Conservation (phyloP, 257 asterid species). For the Solanum clarkiae region DNA sequence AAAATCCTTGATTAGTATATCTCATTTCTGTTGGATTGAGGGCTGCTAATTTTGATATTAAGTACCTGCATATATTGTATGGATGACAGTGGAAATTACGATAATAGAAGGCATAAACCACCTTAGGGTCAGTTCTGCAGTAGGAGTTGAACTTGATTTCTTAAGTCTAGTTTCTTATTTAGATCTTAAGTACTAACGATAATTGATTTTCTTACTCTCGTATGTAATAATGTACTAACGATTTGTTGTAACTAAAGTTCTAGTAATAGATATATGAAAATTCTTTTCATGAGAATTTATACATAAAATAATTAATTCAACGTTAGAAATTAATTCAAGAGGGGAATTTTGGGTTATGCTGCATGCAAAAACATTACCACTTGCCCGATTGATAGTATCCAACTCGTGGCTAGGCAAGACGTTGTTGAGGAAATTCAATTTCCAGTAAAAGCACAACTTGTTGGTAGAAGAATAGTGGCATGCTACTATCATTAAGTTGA, state of each 20-base stretch:
- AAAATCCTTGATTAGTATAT: constrained; percentile 4
- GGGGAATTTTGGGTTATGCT: not conserved
- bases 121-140: constrained; percentile 67
- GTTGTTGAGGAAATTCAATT: constrained; percentile 30
- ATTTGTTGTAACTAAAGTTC: too few relatives aligned
- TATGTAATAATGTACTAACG: too few relatives aligned
- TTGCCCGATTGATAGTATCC: constrained; percentile 7
- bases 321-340: too few relatives aligned
- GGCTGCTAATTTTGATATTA: constrained; percentile 1
- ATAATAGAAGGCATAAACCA: constrained; percentile 75
- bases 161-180: not conserved
- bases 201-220: too few relatives aligned
- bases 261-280: too few relatives aligned
- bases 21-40: not conserved
- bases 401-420: constrained; percentile 27
- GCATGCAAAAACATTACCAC: not conserved
- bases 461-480: constrained; percentile 51
- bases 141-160: not conserved
- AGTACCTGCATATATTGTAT: constrained; percentile 16
- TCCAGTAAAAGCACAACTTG: constrained; percentile 39
- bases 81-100: constrained; percentile 79
- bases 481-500: constrained; percentile 48
- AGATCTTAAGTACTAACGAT: not conserved
- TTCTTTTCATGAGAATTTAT: too few relatives aligned
- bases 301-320: not conserved